Evolutionary conservation across 2,329 filamentous ascomycete genomes (phyloP), one percentile per base, ranked within the genome.

Genomic region (Biscogniauxia marginata): DNA sequence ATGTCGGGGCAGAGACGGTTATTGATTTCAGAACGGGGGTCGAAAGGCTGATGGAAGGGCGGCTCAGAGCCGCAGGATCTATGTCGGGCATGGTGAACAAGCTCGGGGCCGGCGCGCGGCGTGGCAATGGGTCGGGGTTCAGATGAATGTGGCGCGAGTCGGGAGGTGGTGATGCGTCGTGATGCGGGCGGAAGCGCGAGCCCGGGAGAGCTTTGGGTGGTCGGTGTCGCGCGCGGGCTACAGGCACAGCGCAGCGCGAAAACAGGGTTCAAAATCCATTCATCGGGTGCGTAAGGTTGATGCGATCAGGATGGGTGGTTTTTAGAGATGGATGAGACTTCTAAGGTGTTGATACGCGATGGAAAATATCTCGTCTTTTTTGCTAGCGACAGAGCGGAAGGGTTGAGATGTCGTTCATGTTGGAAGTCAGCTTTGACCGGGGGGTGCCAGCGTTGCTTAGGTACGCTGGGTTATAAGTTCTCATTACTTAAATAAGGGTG

Each of bases 11-110:
- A 43, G 81, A 78, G 54, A 83, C 77, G 46, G 79, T 79, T 63
- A 87, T 79, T 50, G 82, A 76, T 69, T 87, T 87, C 46, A 87
- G 72, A 44, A 84, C 77, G 57, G 85, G 84, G 4, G 84, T 86
- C 47, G 83, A 78, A 54, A 85, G 77, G 71, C 75, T 80, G 70
- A 81, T 71, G 49, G 83, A 74, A 59, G 84, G 82, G 67, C 84
- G 83, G 78, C 84, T 87, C 67, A 88, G 74, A 62, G 85, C 84
- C 76, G 85, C 84, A 68, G 85, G 85, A 77, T 88, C 85, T 75
- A 88, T 88, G 75, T 88, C 85, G 67, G 85, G 84, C 85, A 88
- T 88, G 63, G 62, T 70, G 67, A 60, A 50, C 67, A 57, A 30
- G 34, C 21, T 45, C 46, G 51, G 53, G 23, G 51, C 25, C 49